phyloP scores from a whole-genome alignment of 495 filamentous ascomycete species.

The Xylaria palmicola region DNA sequence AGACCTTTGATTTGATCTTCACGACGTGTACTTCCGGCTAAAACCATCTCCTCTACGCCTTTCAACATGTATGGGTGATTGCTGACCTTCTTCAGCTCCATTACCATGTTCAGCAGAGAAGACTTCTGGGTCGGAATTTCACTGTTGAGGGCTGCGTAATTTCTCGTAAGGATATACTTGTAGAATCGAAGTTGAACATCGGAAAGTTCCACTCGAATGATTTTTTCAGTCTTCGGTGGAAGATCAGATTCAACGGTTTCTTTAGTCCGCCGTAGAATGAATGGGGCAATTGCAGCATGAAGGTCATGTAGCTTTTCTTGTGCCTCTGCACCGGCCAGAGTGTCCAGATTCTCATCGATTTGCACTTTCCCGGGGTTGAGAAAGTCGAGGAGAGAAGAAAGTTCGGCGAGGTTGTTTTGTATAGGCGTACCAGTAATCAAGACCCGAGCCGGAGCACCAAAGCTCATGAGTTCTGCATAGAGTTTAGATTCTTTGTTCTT shows the following conservation, averaged over 20 bases:
- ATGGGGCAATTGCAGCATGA: constrained; percentile 75
- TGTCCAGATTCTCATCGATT: constrained; percentile 86
- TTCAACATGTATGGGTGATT: constrained; percentile 98
- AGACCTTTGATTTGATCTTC: constrained; percentile 87
- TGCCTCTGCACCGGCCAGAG: constrained; percentile 40
- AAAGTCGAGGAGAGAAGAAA: constrained; percentile 91
- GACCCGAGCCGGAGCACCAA: constrained; percentile 78
- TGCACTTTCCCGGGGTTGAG: constrained; percentile 84
- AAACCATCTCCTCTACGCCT: constrained; percentile 82
- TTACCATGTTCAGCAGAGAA: constrained; percentile 97
- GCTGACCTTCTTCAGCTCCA: constrained; percentile 98
- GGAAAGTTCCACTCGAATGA: constrained; percentile 93
- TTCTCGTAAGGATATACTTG: constrained; percentile 95
- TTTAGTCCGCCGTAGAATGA: constrained; percentile 95
- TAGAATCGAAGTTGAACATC: constrained; percentile 97
- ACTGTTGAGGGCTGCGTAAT: constrained; percentile 91
- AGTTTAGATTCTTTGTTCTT: constrained; percentile 95
- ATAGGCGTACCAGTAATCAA: constrained; percentile 97
- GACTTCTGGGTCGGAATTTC: constrained; percentile 86
- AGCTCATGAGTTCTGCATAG: constrained; percentile 79
- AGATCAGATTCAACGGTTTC: constrained; percentile 94
- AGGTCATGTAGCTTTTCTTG: constrained; percentile 59
- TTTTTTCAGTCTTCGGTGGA: constrained; percentile 96
- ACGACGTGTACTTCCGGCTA: constrained; percentile 70
- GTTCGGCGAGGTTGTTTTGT: constrained; percentile 91